Evolutionary conservation across 1,139 yeast species (phyloP).

Genomic region (Blastobotrys illinoisensis): DNA sequence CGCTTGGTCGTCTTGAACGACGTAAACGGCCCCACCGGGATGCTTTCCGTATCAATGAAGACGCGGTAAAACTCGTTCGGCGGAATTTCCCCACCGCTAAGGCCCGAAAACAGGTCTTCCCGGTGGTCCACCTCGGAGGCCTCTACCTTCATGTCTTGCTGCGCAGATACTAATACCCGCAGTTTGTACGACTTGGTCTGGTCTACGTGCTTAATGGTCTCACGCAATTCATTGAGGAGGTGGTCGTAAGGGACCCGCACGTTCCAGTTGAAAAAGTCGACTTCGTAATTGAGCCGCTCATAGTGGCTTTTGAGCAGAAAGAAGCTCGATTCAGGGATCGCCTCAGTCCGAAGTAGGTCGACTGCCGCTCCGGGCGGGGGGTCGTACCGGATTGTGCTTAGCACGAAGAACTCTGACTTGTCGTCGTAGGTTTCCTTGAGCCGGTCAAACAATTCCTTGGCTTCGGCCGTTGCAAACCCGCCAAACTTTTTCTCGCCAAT

Average conservation of each 20-base stretch:
- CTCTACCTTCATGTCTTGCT: constrained; percentile 50
- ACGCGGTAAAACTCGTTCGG: constrained; percentile 47
- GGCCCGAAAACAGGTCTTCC: constrained; percentile 33
- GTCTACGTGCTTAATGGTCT: constrained; percentile 33
- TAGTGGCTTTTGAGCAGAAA: constrained; percentile 62
- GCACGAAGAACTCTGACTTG: constrained; percentile 24
- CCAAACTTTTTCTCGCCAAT: background rate
- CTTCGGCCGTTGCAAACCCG: background rate
- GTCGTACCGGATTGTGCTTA: constrained; percentile 70
- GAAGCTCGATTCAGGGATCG: constrained; percentile 25
- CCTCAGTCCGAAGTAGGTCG: background rate
- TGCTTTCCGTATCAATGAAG: constrained; percentile 51
- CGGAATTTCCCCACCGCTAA: constrained; percentile 36
- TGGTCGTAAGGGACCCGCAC: constrained; percentile 40
- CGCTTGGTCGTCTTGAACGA: constrained; percentile 84
- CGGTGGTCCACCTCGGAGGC: constrained; percentile 40
- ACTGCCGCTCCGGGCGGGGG: constrained; percentile 35
- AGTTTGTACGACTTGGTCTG: constrained; percentile 47
- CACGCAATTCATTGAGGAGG: constrained; percentile 43
- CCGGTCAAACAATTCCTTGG: background rate
- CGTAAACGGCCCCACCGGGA: constrained; percentile 66
- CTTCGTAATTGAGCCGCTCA: constrained; percentile 50
- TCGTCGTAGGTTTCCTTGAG: background rate
- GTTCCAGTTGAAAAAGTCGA: constrained; percentile 50
- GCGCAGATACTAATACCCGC: constrained; percentile 46